These are phyloP conservation scores for Annulohypoxylon moriforme DNA, from an alignment of 495 filamentous ascomycete species.

Conservation along the genomic window DNA sequence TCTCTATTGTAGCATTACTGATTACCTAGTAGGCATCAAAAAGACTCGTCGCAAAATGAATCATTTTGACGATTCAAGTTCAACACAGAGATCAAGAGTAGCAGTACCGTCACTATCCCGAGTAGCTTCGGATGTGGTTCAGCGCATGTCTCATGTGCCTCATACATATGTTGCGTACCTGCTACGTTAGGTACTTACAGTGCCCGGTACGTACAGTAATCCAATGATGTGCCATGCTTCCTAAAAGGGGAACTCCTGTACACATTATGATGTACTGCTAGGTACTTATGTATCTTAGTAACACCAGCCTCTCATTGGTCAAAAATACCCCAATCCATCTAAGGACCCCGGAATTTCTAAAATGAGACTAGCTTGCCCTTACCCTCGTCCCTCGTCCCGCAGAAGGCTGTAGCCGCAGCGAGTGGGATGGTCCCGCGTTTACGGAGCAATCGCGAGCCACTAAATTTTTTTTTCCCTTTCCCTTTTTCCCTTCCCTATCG, in stretches of 20 bases:
- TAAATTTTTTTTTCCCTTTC: slow-evolving; percentile 29
- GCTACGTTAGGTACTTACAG: background rate
- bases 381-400: slow-evolving; percentile 38
- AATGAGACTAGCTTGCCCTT: slow-evolving; percentile 24
- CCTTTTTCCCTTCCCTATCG: background rate
- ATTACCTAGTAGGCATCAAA: background rate
- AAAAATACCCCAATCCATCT: slow-evolving; percentile 14
- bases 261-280: slow-evolving; percentile 13
- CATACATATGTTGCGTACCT: background rate
- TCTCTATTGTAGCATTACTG: background rate
- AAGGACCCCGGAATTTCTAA: slow-evolving; percentile 37
- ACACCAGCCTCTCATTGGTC: slow-evolving; percentile 22
- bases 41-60: background rate
- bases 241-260: slow-evolving; percentile 14
- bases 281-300: background rate
- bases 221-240: background rate
- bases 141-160: slow-evolving; percentile 6
- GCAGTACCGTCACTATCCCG: background rate
- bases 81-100: background rate
- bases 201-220: no score
- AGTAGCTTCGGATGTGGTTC: background rate
- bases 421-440: slow-evolving; percentile 41
- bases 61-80: background rate
- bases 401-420: slow-evolving; percentile 30
- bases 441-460: slow-evolving; percentile 35